Evolutionary conservation across 345 rosid genomes (phyloP).

Genomic region (Chamaenerion angustifolium): DNA sequence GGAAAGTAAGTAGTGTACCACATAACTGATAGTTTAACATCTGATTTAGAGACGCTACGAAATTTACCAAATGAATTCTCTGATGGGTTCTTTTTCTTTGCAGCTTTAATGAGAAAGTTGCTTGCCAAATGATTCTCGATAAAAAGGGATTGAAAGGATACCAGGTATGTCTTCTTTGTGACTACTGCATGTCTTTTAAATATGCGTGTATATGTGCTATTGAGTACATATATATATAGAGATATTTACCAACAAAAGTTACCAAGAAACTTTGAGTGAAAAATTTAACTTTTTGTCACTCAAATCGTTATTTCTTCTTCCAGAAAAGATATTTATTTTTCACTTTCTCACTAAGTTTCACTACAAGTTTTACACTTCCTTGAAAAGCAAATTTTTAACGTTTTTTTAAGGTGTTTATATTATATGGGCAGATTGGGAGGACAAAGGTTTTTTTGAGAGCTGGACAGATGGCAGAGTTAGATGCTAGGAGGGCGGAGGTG

Average conservation of each 20-base stretch:
- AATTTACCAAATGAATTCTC: neutral
- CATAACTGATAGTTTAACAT: neutral
- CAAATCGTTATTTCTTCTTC: no score
- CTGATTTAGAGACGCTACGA: no score
- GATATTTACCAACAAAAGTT: no score
- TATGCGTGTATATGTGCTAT: no score
- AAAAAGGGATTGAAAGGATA: slow-evolving; percentile 82
- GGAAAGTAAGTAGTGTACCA: slow-evolving; percentile 26
- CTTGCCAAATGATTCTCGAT: slow-evolving; percentile 82
- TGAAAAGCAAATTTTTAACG: no score
- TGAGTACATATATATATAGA: no score
- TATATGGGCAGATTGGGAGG: slow-evolving; percentile 64
- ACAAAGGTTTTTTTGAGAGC: slow-evolving; percentile 89
- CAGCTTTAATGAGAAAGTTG: slow-evolving; percentile 77
- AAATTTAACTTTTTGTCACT: no score
- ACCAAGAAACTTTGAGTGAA: no score
- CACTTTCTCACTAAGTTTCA: neutral
- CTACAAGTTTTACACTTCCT: neutral
- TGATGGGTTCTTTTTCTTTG: slow-evolving; percentile 9
- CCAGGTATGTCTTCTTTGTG: slow-evolving; percentile 46
- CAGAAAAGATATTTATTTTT: neutral
- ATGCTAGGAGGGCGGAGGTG: slow-evolving; percentile 89
- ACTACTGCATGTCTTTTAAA: neutral
- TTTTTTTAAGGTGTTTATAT: neutral
- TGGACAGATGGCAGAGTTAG: slow-evolving; percentile 99